Base-by-base conservation (phyloP, 78 protist species). In the Guillardia theta region DNA sequence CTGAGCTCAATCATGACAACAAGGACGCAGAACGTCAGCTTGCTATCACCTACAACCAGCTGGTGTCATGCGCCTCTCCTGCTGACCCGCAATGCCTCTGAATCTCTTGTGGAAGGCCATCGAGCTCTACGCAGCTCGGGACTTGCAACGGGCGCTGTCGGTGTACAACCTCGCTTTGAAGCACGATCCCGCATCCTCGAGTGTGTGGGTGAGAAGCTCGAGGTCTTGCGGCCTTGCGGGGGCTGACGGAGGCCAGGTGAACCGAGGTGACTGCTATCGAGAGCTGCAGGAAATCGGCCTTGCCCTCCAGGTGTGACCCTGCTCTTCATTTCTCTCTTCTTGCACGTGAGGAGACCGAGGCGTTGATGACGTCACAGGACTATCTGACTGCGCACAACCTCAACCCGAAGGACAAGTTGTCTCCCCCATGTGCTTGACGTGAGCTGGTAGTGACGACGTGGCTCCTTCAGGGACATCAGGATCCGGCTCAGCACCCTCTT, bases 31-130 rank as follows among this genome's bases (percentile, higher is more conserved):
- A 22, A 6, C 83, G 83, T 22, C 83, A 70, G 83, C 83, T 70
- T 24, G 83, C 83, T 1, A 70, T 70, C 83, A 70, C 83, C 36
- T 70, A 33, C 83, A 70, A 70, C 83, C 83, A 70, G 83, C 83
- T 70, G 10, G 83, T n/a, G n/a, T n/a, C n/a, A n/a, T n/a, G n/a
- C n/a, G n/a, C n/a, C n/a, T n/a, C n/a, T n/a, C n/a, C n/a, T n/a
- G n/a, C n/a, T n/a, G n/a, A n/a, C n/a, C n/a, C n/a, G n/a, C n/a
- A n/a, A n/a, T n/a, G n/a, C n/a, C n/a, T n/a, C n/a, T n/a, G n/a
- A n/a, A n/a, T n/a, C n/a, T n/a, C n/a, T n/a, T n/a, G n/a, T n/a
- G n/a, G n/a, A n/a, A n/a, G n/a, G n/a, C 45, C 4, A 70, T 70
- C 83, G 83, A 70, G 83, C 83, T 70, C 36, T 70, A 70, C 36